Evolutionary conservation across 2,329 filamentous ascomycete genomes (phyloP), one percentile per base, ranked within the genome.

Genomic region (Xylaria sp.): DNA sequence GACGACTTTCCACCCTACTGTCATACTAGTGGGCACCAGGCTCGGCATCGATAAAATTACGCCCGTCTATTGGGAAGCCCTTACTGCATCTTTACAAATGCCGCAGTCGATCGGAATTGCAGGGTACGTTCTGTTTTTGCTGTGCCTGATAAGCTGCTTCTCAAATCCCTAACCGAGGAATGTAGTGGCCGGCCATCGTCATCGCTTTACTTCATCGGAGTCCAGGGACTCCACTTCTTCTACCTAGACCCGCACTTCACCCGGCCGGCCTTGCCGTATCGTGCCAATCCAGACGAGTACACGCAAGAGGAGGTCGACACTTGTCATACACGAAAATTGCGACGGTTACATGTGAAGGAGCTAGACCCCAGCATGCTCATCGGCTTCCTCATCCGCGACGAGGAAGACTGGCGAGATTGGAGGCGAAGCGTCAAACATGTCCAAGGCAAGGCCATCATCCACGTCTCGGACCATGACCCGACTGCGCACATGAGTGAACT

Each of bases 351-450:
- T 63, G 82, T 99, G 44, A 86, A 86, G 54, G 92, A 97, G 68
- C 94, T 99, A 90, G 94, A 99, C 66, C 94, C 94, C 0, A 97
- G 92, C 67, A 99, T 99, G 94, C 76, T 99, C 39, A 90, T 99
- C 61, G 93, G 91, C 4, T 97, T 97, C 66, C 75, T 99, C 34
- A 92, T 99, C 57, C 83, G 81, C 39, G 85, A 90, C 53, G 87
- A 93, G 63, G 81, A 87, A 40, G 94, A 99, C 62, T 97, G 93
- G 88, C 75, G 81, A 38, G 82, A 85, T 48, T 97, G 92, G 92
- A 88, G 90, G 66, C 78, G 83, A 54, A 82, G 85, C n/a, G 81
- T 96, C 2, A 85, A 85, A 62, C 84, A 89, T 63, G 85, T 89
- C 7, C 85, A 90, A 63, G 90, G 90, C 19, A 97, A 96, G 71